Evolutionary conservation across 495 filamentous ascomycete genomes (phyloP), one percentile per base, ranked within the genome.

Genomic region (Neurospora sublineolata): DNA sequence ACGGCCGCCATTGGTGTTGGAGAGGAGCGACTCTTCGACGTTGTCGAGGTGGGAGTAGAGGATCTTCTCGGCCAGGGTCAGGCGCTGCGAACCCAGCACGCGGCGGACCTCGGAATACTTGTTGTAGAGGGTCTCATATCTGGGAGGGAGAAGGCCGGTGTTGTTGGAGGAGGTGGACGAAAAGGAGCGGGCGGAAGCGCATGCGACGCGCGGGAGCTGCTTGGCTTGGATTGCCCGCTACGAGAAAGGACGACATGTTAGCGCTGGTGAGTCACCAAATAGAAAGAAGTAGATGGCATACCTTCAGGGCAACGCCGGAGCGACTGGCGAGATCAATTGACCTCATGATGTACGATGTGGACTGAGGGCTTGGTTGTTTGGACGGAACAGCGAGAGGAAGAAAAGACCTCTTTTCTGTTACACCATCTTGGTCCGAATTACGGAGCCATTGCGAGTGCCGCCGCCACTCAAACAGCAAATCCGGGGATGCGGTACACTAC

Each of bases 31-130:
- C 75, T 97, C 95, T 79, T 94, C 92, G 6, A 89, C 87, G 78
- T 92, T 92, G 79, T 93, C 89, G 69, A 99, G 84, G 85, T 99
- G 95, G 75, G 95, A 93, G 84, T 98, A 99, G 44, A 99, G 86
- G 73, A 97, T 97, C 86, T 99, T 99, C 82, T 99, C 95, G 67
- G 95, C 93, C 41, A 98, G 86, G 3, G 95, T 97, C 41, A 99
- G 87, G 27, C 85, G 84, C 52, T 90, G 88, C 10, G 83, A 79
- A 4, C 91, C 90, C 38, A 97, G 85, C 8, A 97, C 86, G 37
- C 86, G 85, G 27, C 93, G 91, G 33, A 96, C 93, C 72, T 83
- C 81, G 20, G 79, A 74, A 76, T 85, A 86, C 70, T 85, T 84
- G 74, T 76, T 77, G 74, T 81, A 79, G 64, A 85, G 78, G 76